These are phyloP conservation scores for Fragilariopsis cylindrus DNA, from an alignment of 108 stramenopile species.

Conservation along the genomic window DNA sequence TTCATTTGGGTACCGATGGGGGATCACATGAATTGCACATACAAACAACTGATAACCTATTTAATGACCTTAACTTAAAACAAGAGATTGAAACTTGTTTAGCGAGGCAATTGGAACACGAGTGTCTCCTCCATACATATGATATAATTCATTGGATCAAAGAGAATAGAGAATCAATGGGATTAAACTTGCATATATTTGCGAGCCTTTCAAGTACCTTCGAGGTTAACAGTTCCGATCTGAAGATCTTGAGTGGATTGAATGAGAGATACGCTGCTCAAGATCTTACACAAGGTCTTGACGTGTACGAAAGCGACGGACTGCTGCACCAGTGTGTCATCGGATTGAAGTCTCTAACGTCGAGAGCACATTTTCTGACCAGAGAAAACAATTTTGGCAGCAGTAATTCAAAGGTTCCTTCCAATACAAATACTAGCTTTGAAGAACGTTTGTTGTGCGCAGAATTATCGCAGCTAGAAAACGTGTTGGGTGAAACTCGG, in stretches of 20 bases:
- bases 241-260: neutral
- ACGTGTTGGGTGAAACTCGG: neutral
- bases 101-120: neutral
- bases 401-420: neutral
- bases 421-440: neutral
- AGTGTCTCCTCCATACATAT: conserved; percentile 19
- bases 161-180: conserved; percentile 5
- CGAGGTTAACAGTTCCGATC: conserved; percentile 11
- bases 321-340: neutral
- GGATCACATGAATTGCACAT: conserved; percentile 8
- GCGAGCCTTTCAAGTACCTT: conserved; percentile 2
- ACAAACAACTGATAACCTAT: neutral
- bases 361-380: conserved; percentile 3
- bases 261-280: conserved; percentile 22
- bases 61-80: neutral
- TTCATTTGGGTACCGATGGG: neutral
- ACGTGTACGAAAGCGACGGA: neutral
- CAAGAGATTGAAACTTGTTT: neutral
- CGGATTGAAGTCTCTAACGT: neutral
- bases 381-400: neutral
- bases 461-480: conserved; percentile 8
- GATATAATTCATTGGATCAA: conserved; percentile 23
- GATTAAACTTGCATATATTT: conserved; percentile 10
- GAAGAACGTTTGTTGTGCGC: conserved; percentile 9
- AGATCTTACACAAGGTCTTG: conserved; percentile 10